Base-by-base conservation (phyloP, 768 basidiomycete genomes). In the Hirschioporus abietinus region DNA sequence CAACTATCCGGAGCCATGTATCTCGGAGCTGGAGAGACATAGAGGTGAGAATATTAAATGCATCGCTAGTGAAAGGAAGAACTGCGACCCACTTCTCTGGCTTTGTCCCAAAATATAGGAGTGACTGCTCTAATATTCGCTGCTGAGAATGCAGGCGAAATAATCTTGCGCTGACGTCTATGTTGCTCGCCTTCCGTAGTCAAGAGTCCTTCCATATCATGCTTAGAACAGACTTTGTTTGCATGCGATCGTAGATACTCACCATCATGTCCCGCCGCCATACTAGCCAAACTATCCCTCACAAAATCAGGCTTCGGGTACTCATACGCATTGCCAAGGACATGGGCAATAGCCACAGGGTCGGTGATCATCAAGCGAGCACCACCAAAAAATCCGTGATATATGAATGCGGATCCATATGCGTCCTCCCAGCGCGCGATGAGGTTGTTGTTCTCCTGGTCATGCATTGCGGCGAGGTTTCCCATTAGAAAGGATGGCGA, bases 291-390 rank as follows among this genome's bases (percentile, higher is more conserved):
- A 66, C 74, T 79, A 58, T 86, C 83, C 17, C 80, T 74, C 18
- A 87, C 78, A 67, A 86, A 85, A 66, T 84, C 81, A 1, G 88
- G 87, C 74, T 90, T 90, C 30, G 84, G 86, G 70, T 84, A 87
- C 66, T 83, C 78, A 67, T 88, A 84, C 0, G 85, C 79, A 64
- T 82, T 79, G 9, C 78, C 75, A 62, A 91, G 81, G 60, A 91
- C 85, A 66, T 88, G 82, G 3, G 81, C 77, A 52, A 90, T 73
- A 0, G 88, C 87, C 23, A 78, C 73, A 3, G 84, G 83, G 75
- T 89, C 88, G 62, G 82, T 83, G 7, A 86, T 87, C 75, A 87
- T 78, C 66, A 90, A 78, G 25, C 88, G 77, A 61, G 79, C 78
- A 1, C 82, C 84, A 36, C 81, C 79, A 65, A 84, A 71, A 75